Evolutionary conservation across 2,329 filamentous ascomycete genomes (phyloP), one percentile per base, ranked within the genome.

Genomic region (Penicillium thymicola): DNA sequence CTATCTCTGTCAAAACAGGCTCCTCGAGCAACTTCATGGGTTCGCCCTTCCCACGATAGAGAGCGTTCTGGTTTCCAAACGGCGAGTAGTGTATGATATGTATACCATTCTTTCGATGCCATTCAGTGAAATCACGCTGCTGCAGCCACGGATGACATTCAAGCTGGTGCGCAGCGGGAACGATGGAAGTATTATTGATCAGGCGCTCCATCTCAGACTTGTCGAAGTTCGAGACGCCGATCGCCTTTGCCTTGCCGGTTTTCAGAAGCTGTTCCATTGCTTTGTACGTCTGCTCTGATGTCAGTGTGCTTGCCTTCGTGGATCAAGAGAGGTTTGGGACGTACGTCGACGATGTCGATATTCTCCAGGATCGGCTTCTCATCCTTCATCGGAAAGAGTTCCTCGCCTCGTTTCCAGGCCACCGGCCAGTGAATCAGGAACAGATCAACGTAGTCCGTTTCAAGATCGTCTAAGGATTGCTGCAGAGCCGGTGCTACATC

Each of bases 371-470:
- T 62, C 4, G 70, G 67, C 49, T 78, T 79, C 28, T 76, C 77
- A 51, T 78, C 65, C 25, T 74, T 65, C 54, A 79, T 79, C 3
- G 81, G 81, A 48, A 82, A 76, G 40, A 75, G 59, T 6, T 78
- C 72, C 23, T 75, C 72, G n/a, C 79, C 76, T 25, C 77, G 73
- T 45, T 78, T 77, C 68, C 82, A 85, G 0, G 83, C 75, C 10
- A 79, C 76, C 0, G 83, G 83, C 80, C 81, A 90, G 73, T 89
- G 86, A 68, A 91, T 88, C 56, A 89, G 78, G 70, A 83, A 89
- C 11, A 90, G 77, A 68, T 90, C 87, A 55, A 90, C 77, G 68
- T 89, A 89, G 57, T 86, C 85, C 38, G 86, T 75, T 13, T 79
- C 81, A 65, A 89, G 80, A 66, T 85, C 81, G 68, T 85, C 80